These are phyloP conservation scores for Rhodotorula sp. DNA, from an alignment of 1,284 basidiomycete genomes.

Conservation along the genomic window DNA sequence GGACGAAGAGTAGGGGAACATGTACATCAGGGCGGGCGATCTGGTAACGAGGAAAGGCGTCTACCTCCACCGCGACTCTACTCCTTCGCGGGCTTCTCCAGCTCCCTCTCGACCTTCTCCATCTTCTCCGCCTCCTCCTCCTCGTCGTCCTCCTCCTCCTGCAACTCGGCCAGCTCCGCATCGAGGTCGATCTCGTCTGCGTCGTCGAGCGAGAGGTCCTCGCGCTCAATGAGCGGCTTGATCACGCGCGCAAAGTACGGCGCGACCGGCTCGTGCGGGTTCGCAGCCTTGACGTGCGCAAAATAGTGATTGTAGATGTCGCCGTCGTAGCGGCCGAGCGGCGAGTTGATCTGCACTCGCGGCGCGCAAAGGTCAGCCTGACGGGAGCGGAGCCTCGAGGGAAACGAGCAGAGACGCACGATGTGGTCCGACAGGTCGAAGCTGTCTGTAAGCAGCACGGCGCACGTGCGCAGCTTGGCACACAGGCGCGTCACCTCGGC, in stretches of 20 bases:
- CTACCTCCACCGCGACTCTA: not conserved
- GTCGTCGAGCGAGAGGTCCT: slow-evolving; percentile 52
- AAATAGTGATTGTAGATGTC: slow-evolving; percentile 55
- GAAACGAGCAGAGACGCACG: slow-evolving; percentile 11
- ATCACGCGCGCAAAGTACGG: slow-evolving; percentile 59
- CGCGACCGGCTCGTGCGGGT: slow-evolving; percentile 46
- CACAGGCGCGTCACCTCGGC: slow-evolving; percentile 54
- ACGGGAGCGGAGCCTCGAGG: too few relatives aligned
- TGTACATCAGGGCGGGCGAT: too few relatives aligned
- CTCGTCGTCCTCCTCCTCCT: slow-evolving; percentile 37
- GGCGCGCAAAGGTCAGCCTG: too few relatives aligned
- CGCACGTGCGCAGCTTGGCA: slow-evolving; percentile 55
- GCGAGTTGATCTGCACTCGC: slow-evolving; percentile 56
- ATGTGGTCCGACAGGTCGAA: slow-evolving; percentile 61
- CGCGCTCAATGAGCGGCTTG: slow-evolving; percentile 58
- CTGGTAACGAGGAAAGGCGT: not conserved
- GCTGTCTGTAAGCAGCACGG: slow-evolving; percentile 58
- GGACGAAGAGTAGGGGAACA: too few relatives aligned
- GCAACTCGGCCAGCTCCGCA: slow-evolving; percentile 52
- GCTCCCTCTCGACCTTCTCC: slow-evolving; percentile 1
- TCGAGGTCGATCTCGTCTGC: slow-evolving; percentile 55
- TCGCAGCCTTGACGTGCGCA: slow-evolving; percentile 52
- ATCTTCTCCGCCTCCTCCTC: slow-evolving; percentile 11
- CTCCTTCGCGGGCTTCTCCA: not conserved
- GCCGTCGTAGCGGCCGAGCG: slow-evolving; percentile 58